These are phyloP conservation scores for Phytophthora pistaciae DNA, from an alignment of 352 stramenopile species.

Conservation along the genomic window DNA sequence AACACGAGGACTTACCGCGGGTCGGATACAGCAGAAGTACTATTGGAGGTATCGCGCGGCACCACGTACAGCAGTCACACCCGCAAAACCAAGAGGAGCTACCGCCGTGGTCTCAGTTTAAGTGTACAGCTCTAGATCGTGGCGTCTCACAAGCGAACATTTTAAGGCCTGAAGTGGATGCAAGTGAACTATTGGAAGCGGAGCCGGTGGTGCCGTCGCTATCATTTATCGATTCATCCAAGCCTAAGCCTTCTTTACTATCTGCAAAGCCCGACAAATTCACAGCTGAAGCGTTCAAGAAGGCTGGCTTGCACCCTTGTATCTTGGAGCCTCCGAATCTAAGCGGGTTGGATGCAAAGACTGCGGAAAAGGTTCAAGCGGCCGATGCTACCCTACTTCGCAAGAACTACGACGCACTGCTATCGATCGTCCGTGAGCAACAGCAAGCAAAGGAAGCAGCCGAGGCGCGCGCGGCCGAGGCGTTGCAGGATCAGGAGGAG, in stretches of 20 bases:
- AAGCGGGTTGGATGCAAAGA: slow-evolving; percentile 61
- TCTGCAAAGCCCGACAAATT: slow-evolving; percentile 12
- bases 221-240: not conserved
- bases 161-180: slow-evolving; percentile 5
- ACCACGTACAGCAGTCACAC: slow-evolving; percentile 10
- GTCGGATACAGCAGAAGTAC: slow-evolving; percentile 17
- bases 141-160: not conserved
- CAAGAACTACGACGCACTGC: slow-evolving; percentile 82
- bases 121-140: slow-evolving; percentile 6
- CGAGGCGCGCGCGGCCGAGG: slow-evolving; percentile 52
- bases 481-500: slow-evolving; percentile 63
- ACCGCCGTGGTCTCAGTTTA: not conserved
- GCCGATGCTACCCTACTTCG: slow-evolving; percentile 71
- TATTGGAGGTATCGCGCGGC: slow-evolving; percentile 5
- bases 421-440: slow-evolving; percentile 81
- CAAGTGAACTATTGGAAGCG: not conserved
- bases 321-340: slow-evolving; percentile 55
- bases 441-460: slow-evolving; percentile 66
- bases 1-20: slow-evolving; percentile 7
- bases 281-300: slow-evolving; percentile 25
- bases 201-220: not conserved
- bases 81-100: slow-evolving; percentile 7
- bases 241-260: not conserved
- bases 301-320: slow-evolving; percentile 35
- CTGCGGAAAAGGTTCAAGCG: slow-evolving; percentile 58